Base-by-base conservation (phyloP, 139 green algal species). In the Trebouxia sp. region DNA sequence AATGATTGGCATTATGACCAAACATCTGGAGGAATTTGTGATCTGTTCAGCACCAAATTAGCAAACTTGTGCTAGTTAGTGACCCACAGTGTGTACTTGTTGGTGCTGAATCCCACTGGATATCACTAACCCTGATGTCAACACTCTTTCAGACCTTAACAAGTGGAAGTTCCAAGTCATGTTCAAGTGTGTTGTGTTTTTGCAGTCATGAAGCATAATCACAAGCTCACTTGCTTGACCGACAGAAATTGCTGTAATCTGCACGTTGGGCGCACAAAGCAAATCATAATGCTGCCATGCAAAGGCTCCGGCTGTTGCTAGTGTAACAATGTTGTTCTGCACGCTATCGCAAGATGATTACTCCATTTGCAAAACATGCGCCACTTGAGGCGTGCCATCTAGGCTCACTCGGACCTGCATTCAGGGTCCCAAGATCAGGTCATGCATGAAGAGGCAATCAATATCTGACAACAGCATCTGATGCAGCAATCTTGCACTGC, bases 291-390 rank as follows among this genome's bases (percentile, higher is more conserved):
- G n/a, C n/a, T n/a, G n/a, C n/a, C n/a, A n/a, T n/a, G n/a, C n/a
- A n/a, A n/a, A n/a, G n/a, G n/a, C n/a, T n/a, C n/a, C n/a, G 55
- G 55, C 55, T 39, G 55, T 66, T 66, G 55, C 55, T 66, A 66
- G n/a, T n/a, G n/a, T n/a, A n/a, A n/a, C n/a, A n/a, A n/a, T n/a
- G n/a, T n/a, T n/a, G n/a, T n/a, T n/a, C n/a, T n/a, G n/a, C n/a
- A n/a, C n/a, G n/a, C n/a, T n/a, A n/a, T n/a, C n/a, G n/a, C n/a
- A n/a, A n/a, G n/a, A n/a, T n/a, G n/a, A 8, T 43, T 30, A 72
- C 62, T 72, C 62, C 8, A 35, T 17, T 24, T 72, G 62, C 62
- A 72, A 24, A 15, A 72, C 62, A 72, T 72, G 37, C 4, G 35
- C 32, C 35, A 41, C 62, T 72, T 72, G 62, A 72, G 62, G 62